Base-by-base conservation (phyloP, 2,329 filamentous ascomycete species). In the Gliomastix tumulicola region DNA sequence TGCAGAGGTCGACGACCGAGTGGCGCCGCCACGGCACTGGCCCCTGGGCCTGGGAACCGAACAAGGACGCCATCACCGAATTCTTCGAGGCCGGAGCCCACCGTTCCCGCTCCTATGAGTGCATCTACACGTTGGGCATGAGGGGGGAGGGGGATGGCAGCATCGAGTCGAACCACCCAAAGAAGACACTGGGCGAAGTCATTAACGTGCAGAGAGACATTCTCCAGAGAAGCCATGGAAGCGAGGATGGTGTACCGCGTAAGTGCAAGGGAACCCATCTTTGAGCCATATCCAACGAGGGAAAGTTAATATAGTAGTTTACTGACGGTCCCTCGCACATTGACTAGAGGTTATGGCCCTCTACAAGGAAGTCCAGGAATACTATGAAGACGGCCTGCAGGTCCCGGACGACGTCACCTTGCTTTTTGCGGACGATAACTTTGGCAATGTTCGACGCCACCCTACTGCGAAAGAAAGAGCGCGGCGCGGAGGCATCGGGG, bases 91-190 rank as follows among this genome's bases (percentile, higher is more conserved):
- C 13, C 76, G 81, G 41, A 77, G 79, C 19, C 74, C 74, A 4
- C 49, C 74, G 48, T 65, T 80, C 19, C 40, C 4, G 59, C 54
- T 28, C 20, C 11, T 73, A 79, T 2, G 72, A 74, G 46, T 70
- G 74, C 0, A 83, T 81, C n/a, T 76, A 78, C 54, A 85, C 79
- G 2, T 64, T 74, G 59, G 67, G 68, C n/a, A 85, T 84, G 78
- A 69, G 82, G 32, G 81, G 81, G 3, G 71, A 68, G 16, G 75
- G 77, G 19, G 81, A 84, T 46, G 77, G 71, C 3, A 71, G 76
- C 4, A 65, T 79, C 15, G 69, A 41, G 69, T 19, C 55, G 62
- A 0, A 64, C 68, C 44, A 68, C 71, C 21, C 77, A 38, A 74
- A 75, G 3, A 55, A 53, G 2, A 68, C 79, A 37, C 64, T 84